Evolutionary conservation across 345 rosid genomes (phyloP).

Genomic region (Acer yangbiense): DNA sequence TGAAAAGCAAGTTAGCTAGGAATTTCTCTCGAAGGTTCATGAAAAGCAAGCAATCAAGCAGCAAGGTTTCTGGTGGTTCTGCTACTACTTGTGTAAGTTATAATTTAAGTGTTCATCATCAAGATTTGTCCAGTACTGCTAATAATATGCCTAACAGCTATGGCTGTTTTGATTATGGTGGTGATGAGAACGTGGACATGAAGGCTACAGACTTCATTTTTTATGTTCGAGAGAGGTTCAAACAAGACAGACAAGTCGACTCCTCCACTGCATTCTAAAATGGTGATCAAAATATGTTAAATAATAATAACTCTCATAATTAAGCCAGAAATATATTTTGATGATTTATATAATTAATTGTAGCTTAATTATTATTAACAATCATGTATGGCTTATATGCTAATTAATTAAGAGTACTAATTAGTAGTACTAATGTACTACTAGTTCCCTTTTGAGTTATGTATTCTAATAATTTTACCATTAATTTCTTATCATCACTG

Average conservation of each 20-base stretch:
- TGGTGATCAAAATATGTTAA: background rate
- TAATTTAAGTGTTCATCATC: background rate
- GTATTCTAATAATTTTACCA: background rate
- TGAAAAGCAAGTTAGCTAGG: constrained; percentile 32
- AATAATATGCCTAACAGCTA: constrained; percentile 1
- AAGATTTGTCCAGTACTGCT: background rate
- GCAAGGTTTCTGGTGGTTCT: too few species aligned
- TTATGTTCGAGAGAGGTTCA: constrained; percentile 43
- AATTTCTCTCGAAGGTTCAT: constrained; percentile 21
- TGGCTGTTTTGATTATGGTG: constrained; percentile 13
- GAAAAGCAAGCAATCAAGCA: background rate
- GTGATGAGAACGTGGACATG: constrained; percentile 47
- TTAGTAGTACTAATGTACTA: background rate
- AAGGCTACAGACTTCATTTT: constrained; percentile 45
- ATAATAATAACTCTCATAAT: background rate
- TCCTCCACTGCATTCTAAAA: constrained; percentile 4
- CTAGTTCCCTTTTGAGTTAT: background rate
- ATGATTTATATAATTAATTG: background rate
- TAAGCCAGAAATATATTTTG: background rate
- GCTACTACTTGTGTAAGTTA: background rate
- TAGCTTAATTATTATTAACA: background rate
- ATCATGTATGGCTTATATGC: background rate
- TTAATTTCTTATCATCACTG: too few species aligned
- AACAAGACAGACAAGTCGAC: constrained; percentile 28
- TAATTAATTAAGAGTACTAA: background rate